Evolutionary conservation across 2,329 filamentous ascomycete species (phyloP).

Genomic region (Phialemonium atrogriseum): DNA sequence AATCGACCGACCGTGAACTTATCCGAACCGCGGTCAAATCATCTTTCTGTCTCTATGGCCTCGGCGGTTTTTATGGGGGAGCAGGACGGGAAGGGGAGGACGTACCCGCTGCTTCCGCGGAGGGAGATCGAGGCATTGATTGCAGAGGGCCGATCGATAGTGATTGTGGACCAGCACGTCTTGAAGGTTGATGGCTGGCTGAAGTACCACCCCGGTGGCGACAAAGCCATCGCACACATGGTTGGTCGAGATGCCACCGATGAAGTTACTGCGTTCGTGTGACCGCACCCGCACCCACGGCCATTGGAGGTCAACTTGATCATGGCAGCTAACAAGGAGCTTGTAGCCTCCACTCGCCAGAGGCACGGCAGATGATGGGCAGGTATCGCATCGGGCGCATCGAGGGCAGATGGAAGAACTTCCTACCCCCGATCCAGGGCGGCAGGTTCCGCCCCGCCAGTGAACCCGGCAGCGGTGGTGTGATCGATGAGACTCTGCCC

Average conservation of each 20-base stretch:
- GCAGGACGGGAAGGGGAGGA: conserved; percentile 1
- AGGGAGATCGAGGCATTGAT: conserved; percentile 73
- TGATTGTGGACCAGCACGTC: conserved; percentile 75
- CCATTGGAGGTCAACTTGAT: conserved; percentile 2
- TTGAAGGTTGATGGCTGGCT: conserved; percentile 86
- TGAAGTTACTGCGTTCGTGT: conserved; percentile 76
- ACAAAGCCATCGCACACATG: conserved; percentile 89
- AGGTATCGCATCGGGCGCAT: conserved; percentile 77
- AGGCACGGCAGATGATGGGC: conserved; percentile 68
- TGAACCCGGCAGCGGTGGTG: conserved; percentile 21
- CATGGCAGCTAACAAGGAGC: conserved; percentile 8
- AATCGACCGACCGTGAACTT: too few species aligned
- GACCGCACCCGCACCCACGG: neutral
- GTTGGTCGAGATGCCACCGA: conserved; percentile 89
- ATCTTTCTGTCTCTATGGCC: too few species aligned
- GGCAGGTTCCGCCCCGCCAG: conserved; percentile 36
- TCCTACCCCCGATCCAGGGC: conserved; percentile 84
- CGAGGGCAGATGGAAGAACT: conserved; percentile 78
- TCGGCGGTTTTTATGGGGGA: too few species aligned
- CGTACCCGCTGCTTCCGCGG: conserved; percentile 29
- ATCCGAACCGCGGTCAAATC: too few species aligned
- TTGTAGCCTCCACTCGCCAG: conserved; percentile 70
- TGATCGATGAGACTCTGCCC: conserved; percentile 8
- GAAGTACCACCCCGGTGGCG: conserved; percentile 83
- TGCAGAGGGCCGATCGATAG: conserved; percentile 67